Base-by-base conservation (phyloP, 179 eudicot species). In the Camellia oleifera region DNA sequence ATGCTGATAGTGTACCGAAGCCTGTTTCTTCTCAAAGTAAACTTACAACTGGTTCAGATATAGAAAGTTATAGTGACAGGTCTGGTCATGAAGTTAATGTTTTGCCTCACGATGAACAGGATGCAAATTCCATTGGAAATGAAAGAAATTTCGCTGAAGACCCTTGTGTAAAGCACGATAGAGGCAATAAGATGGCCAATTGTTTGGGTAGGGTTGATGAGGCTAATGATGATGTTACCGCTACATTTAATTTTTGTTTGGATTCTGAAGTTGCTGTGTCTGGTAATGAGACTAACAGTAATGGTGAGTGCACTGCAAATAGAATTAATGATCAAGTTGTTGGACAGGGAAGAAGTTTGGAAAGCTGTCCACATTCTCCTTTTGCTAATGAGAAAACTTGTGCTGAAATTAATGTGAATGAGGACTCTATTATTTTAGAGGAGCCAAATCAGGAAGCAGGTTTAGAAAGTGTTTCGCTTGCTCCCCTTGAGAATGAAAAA, bases 261-360 rank as follows among this genome's bases (percentile, higher is more conserved):
- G 85, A 67, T 76, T 74, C 84, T 75, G 89, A 83, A 81, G 80
- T 76, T 83, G 71, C 58, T 53, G 17, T 78, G 65, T 44, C 84
- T 18, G 79, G 56, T 64, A 81, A 82, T 72, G 83, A 77, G 42
- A 80, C 72, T 81, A 74, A 79, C 72, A 80, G 65, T 64, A 52
- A 74, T 45, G 73, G 78, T 79, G 84, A 82, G 67, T 58, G 72
- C 48, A 60, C 73, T 66, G 82, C 72, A 66, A 73, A 72, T 50
- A 78, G 66, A 80, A 73, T 60, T 57, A 75, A 79, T 64, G 76
- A 78, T 69, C 23, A 75, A 72, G 64, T 78, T 32, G 71, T 64
- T 72, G 81, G 48, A 54, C 84, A 44, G 68, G 82, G 64, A 65
- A 84, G 62, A 78, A 80, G 63, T 74, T 75, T 80, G 48, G 85